These are phyloP conservation scores for Euphorbia pulcherrima DNA, from an alignment of 345 rosid species.

Conservation along the genomic window DNA sequence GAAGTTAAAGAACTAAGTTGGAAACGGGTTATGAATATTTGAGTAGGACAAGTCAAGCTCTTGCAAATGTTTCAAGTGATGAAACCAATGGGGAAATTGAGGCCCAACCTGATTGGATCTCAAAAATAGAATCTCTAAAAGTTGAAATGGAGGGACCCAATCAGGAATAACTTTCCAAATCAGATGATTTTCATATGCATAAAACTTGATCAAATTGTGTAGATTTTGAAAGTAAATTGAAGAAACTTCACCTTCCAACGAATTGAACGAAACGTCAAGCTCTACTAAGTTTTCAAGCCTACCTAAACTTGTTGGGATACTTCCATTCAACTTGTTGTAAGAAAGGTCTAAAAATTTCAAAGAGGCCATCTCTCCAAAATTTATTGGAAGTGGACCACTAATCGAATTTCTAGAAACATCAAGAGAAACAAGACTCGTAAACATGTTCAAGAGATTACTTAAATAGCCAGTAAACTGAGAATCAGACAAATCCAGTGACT, in stretches of 20 bases:
- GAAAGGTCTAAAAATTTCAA: too few species aligned
- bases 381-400: too few species aligned
- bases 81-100: constrained; percentile 1
- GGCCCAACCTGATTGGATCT: background rate
- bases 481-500: too few species aligned
- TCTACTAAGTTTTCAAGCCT: background rate
- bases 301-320: constrained; percentile 20
- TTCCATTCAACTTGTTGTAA: too few species aligned
- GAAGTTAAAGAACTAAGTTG: too few species aligned
- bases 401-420: too few species aligned
- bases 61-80: background rate
- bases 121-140: background rate
- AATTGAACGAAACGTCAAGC: constrained; percentile 11
- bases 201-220: constrained; percentile 8
- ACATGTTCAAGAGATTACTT: background rate
- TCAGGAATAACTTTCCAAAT: constrained; percentile 1
- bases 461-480: constrained; percentile 15
- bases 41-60: too few species aligned
- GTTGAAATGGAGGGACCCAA: constrained; percentile 5
- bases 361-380: too few species aligned
- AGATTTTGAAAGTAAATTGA: constrained; percentile 24
- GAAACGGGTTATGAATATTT: too few species aligned
- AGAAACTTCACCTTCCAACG: constrained; percentile 17
- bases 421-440: constrained; percentile 9
- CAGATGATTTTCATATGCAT: background rate